Evolutionary conservation across 169 alveolate species (phyloP).

Genomic region (Cryptosporidium felis): DNA sequence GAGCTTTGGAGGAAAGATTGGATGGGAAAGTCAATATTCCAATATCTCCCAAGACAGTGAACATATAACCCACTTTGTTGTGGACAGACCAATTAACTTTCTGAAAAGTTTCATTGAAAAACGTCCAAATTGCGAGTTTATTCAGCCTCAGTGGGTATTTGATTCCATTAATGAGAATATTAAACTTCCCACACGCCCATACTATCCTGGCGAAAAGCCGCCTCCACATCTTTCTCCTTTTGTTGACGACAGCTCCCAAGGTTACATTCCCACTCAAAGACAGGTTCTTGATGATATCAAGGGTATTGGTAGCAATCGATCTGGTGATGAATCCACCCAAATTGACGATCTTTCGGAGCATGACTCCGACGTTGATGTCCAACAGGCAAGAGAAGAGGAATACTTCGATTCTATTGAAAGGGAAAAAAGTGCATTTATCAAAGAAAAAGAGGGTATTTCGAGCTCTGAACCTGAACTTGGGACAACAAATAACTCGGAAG

Average conservation of each 20-base stretch:
- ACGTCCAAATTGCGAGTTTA: slow-evolving; percentile 82
- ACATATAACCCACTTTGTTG: slow-evolving; percentile 88
- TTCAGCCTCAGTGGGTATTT: slow-evolving; percentile 95
- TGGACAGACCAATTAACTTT: slow-evolving; percentile 88
- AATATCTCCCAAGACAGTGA: slow-evolving; percentile 78
- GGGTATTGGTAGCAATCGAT: not conserved
- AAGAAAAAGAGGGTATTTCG: too few relatives aligned
- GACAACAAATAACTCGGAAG: too few relatives aligned
- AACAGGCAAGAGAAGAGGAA: slow-evolving; percentile 48
- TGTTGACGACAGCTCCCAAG: slow-evolving; percentile 67
- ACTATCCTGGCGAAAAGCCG: slow-evolving; percentile 88
- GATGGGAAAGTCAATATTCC: slow-evolving; percentile 81
- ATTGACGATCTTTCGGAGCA: not conserved
- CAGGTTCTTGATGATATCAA: slow-evolving; percentile 46
- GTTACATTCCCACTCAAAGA: slow-evolving; percentile 59
- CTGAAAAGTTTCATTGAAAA: slow-evolving; percentile 72
- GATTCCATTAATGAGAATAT: slow-evolving; percentile 88
- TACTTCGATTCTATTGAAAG: slow-evolving; percentile 28
- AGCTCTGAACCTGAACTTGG: too few relatives aligned
- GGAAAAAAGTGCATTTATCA: too few relatives aligned
- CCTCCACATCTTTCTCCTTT: slow-evolving; percentile 98
- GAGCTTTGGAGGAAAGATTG: slow-evolving; percentile 89
- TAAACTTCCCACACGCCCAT: slow-evolving; percentile 87
- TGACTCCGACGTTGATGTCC: slow-evolving; percentile 31
- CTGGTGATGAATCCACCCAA: not conserved